A percentile compares a stretch with the other conserved stretches of the same genome.
phyloP scores from a whole-genome alignment of 139 green algal genomes.

The Tetradesmus obliquus region DNA sequence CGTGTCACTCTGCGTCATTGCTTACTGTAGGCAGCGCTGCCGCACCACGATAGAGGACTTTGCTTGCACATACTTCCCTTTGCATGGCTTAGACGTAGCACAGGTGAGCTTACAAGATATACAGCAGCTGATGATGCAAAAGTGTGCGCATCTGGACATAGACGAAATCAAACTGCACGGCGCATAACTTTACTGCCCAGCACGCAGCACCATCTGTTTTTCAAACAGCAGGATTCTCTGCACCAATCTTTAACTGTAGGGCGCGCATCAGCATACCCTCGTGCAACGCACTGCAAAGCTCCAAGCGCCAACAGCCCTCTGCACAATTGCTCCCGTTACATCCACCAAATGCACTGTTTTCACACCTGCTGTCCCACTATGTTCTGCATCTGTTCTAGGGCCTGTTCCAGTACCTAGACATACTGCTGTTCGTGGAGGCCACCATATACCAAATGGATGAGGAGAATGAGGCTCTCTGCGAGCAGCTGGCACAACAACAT shows the following conservation, averaged over 20 bases:
- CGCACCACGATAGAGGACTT: conserved; percentile 83
- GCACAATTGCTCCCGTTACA: background rate
- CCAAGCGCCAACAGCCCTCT: background rate
- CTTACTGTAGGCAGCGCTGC: conserved; percentile 62
- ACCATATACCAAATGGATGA: conserved; percentile 83
- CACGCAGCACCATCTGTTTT: too few relatives aligned
- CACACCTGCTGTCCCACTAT: too few relatives aligned
- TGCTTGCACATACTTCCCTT: conserved; percentile 75
- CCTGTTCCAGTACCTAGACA: conserved; percentile 70
- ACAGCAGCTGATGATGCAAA: background rate
- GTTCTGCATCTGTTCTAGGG: conserved; percentile 44
- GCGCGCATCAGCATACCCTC: too few relatives aligned
- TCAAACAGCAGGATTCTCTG: too few relatives aligned
- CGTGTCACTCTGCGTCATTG: too few relatives aligned
- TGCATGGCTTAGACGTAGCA: conserved; percentile 58
- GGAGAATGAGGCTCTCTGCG: conserved; percentile 66
- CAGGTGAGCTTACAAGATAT: conserved; percentile 38
- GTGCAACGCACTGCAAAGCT: background rate
- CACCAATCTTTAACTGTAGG: too few relatives aligned
- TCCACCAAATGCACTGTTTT: background rate
- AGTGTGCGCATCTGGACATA: too few relatives aligned
- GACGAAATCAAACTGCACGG: too few relatives aligned
- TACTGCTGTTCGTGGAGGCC: conserved; percentile 79
- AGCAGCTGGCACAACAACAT: conserved; percentile 39
- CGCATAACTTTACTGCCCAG: too few relatives aligned